Percentiles rank a stretch among this genome's conserved stretches.
Conservation (phyloP, 768 basidiomycete species). For the Termitomyces sp. region DNA sequence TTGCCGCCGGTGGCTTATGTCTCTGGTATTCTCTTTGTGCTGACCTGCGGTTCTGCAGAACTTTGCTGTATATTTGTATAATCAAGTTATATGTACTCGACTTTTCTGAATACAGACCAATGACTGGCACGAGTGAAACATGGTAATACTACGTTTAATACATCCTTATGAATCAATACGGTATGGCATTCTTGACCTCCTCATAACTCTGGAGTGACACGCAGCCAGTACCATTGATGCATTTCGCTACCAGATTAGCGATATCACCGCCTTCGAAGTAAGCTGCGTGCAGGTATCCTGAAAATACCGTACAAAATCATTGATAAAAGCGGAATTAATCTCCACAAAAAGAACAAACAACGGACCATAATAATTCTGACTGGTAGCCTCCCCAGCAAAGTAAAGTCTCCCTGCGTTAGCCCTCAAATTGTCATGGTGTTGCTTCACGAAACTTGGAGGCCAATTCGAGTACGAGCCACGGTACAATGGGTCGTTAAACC, state of each 20-base stretch:
- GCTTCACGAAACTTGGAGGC: neutral
- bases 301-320: neutral
- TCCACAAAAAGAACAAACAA: neutral
- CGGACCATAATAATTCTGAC: neutral
- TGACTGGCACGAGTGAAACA: too few relatives aligned
- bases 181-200: neutral
- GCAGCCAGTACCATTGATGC: neutral
- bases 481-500: neutral
- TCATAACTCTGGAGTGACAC: neutral
- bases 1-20: too few relatives aligned
- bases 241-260: neutral
- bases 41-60: too few relatives aligned
- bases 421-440: neutral
- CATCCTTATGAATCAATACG: too few relatives aligned
- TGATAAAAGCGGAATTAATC: neutral
- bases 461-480: neutral
- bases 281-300: neutral
- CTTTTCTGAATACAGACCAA: too few relatives aligned
- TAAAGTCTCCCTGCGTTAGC: neutral
- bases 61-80: too few relatives aligned
- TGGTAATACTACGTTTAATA: too few relatives aligned
- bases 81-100: too few relatives aligned
- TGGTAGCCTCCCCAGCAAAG: neutral
- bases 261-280: neutral
- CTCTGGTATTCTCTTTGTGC: too few relatives aligned